Evolutionary conservation across 2,329 filamentous ascomycete genomes (phyloP).

Genomic region (Juglanconis juglandina): DNA sequence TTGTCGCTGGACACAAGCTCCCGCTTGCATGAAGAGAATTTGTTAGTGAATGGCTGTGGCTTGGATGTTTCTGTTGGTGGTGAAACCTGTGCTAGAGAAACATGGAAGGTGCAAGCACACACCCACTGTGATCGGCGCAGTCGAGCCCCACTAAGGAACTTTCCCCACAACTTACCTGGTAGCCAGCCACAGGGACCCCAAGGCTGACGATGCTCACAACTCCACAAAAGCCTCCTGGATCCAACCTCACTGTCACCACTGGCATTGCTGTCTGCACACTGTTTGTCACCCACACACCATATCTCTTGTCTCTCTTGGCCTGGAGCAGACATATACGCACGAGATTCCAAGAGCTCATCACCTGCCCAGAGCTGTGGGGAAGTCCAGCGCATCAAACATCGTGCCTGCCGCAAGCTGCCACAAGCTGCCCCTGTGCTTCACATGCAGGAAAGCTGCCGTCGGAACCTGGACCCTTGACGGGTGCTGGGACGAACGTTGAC

Average conservation of each 20-base stretch:
- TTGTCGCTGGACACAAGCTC: no score
- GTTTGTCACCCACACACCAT: neutral
- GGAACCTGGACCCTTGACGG: slow-evolving; percentile 32
- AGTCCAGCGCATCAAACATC: neutral
- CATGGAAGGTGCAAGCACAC: neutral
- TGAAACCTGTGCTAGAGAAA: neutral
- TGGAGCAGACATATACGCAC: neutral
- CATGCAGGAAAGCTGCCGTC: slow-evolving; percentile 24
- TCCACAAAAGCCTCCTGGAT: neutral
- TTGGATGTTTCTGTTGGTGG: neutral
- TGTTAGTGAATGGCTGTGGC: neutral
- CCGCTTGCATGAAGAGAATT: neutral
- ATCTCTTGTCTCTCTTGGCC: neutral
- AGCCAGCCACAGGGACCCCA: slow-evolving; percentile 14
- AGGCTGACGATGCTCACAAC: slow-evolving; percentile 10
- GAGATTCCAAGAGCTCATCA: neutral
- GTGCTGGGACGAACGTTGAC: slow-evolving; percentile 26
- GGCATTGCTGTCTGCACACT: neutral
- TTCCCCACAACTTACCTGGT: neutral
- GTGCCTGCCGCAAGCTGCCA: neutral
- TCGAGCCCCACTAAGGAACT: neutral
- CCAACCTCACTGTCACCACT: neutral
- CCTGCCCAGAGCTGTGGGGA: neutral
- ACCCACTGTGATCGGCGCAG: neutral
- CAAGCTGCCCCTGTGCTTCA: slow-evolving; percentile 16